These are phyloP conservation scores for Tephrocybe rancida DNA, from an alignment of 768 basidiomycete species.

Conservation along the genomic window DNA sequence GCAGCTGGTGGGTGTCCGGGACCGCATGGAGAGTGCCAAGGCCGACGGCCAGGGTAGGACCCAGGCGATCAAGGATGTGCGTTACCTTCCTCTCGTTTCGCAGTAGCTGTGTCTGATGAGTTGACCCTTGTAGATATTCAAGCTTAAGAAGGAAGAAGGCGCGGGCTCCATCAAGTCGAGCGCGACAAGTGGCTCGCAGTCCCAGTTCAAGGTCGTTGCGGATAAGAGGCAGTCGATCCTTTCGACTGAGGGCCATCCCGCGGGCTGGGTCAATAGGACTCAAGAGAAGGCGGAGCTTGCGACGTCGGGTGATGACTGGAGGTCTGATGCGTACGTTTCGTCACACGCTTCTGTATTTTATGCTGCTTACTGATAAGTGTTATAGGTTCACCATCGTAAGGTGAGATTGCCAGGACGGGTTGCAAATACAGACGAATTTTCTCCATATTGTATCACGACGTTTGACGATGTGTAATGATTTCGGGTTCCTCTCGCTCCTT, in stretches of 20 bases:
- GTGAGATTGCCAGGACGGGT: too few species aligned
- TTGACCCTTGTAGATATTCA: constrained; percentile 50
- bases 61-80: constrained; percentile 63
- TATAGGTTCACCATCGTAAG: not conserved
- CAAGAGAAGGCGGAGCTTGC: constrained; percentile 40
- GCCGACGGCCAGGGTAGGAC: constrained; percentile 29
- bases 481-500: too few species aligned
- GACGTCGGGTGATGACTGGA: constrained; percentile 38
- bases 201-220: constrained; percentile 81
- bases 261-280: constrained; percentile 71
- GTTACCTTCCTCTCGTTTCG: constrained; percentile 19
- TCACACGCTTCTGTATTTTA: not conserved
- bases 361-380: not conserved
- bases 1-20: constrained; percentile 86
- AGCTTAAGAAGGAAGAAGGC: constrained; percentile 50
- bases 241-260: constrained; percentile 60
- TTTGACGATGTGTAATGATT: too few species aligned
- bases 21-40: constrained; percentile 68
- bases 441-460: too few species aligned
- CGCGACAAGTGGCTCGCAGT: constrained; percentile 27
- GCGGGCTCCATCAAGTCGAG: constrained; percentile 22
- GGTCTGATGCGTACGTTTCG: constrained; percentile 40
- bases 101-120: not conserved
- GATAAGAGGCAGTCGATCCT: constrained; percentile 74
- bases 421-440: too few species aligned